A percentile compares a stretch with the other conserved stretches of the same genome.
These are phyloP conservation scores for Stenocarpella maydis DNA, from an alignment of 2,329 filamentous ascomycete species.

Conservation along the genomic window DNA sequence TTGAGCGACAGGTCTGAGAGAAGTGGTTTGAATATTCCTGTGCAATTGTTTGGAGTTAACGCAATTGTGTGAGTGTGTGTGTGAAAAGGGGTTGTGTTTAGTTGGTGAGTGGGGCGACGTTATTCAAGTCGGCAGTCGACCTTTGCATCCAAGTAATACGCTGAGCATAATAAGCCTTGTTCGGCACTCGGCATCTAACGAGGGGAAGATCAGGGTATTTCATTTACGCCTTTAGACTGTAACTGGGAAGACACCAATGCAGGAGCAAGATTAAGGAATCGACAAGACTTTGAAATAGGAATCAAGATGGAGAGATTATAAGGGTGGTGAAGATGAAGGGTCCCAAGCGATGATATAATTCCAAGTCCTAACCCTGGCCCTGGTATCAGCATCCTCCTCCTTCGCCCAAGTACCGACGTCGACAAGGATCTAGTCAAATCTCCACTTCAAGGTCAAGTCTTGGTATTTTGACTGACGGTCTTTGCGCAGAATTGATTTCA, in stretches of 20 bases:
- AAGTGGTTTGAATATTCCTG: no score
- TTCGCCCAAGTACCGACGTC: not conserved
- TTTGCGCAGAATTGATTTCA: not conserved
- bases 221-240: not conserved
- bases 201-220: not conserved
- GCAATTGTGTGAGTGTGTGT: not conserved
- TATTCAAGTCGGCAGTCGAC: not conserved
- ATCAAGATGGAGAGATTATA: not conserved
- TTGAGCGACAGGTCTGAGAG: no score
- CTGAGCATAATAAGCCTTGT: no score
- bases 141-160: not conserved
- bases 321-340: not conserved
- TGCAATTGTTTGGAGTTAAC: not conserved
- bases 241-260: not conserved
- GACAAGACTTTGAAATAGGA: not conserved
- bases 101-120: not conserved
- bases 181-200: slow-evolving; percentile 7
- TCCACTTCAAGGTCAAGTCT: not conserved
- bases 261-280: no score
- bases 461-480: not conserved
- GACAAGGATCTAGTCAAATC: not conserved
- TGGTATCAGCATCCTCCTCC: no score
- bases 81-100: not conserved
- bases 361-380: not conserved
- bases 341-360: no score